Conservation (phyloP, 2,329 filamentous ascomycete species). For the Fusarium denticulatum region DNA sequence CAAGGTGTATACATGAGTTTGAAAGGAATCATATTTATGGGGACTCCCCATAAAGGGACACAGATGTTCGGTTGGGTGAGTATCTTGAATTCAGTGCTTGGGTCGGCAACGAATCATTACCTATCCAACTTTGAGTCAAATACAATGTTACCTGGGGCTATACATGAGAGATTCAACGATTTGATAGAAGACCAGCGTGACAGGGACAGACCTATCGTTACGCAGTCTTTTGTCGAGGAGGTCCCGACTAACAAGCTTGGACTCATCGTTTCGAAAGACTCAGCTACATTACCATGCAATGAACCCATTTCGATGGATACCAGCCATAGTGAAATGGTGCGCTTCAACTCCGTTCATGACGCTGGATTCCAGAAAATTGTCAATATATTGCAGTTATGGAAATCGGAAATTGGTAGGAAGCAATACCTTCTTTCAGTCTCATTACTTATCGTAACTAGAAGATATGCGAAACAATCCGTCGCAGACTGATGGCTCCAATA, state of each 20-base stretch:
- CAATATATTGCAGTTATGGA: not conserved
- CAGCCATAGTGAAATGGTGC: fast-evolving
- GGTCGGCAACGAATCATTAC: not conserved
- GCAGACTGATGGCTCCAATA: fast-evolving
- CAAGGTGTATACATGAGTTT: not conserved
- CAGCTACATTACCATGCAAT: fast-evolving
- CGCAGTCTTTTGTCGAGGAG: not conserved
- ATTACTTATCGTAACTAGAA: not conserved
- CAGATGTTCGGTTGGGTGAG: not conserved
- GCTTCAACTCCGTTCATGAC: not conserved
- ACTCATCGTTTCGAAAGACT: fast-evolving
- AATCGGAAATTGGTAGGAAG: not conserved
- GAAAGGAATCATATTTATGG: not conserved
- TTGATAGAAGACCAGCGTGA: not conserved
- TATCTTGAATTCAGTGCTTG: not conserved
- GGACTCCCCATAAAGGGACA: fast-evolving
- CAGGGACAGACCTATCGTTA: not conserved
- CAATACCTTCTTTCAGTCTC: not conserved
- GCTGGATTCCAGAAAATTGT: not conserved
- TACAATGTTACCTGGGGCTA: fast-evolving
- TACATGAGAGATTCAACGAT: fast-evolving
- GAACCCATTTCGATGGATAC: fast-evolving
- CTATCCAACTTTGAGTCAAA: fast-evolving
- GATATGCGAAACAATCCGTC: fast-evolving
- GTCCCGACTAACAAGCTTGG: fast-evolving